Percentiles rank a stretch among this genome's conserved stretches.
phyloP scores from a whole-genome alignment of 441 rosid species.

The Brassica balearica region DNA sequence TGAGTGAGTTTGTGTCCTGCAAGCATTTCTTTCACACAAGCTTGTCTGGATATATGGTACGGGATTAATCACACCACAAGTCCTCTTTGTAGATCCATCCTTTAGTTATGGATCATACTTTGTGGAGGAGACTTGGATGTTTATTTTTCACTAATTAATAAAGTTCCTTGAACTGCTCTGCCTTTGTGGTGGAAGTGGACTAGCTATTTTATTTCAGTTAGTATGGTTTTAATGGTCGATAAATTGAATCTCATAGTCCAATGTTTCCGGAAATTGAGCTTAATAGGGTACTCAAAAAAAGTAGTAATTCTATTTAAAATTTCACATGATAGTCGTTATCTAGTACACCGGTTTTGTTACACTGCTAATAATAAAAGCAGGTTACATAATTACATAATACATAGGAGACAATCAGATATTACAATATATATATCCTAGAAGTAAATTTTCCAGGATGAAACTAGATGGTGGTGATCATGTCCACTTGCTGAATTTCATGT shows the following conservation, averaged over 20 bases:
- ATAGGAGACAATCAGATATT: neutral
- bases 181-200: neutral
- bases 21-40: neutral
- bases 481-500: conserved; percentile 22
- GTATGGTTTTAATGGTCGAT: neutral
- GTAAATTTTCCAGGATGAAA: neutral
- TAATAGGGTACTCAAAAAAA: neutral
- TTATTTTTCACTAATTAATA: neutral
- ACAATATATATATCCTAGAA: neutral
- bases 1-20: neutral
- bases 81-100: neutral
- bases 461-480: conserved; percentile 15
- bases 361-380: conserved; percentile 6
- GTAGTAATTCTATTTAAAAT: neutral
- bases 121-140: neutral
- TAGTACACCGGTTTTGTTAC: neutral
- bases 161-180: neutral
- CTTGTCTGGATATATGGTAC: neutral
- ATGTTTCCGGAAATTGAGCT: neutral
- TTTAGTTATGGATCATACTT: conserved; percentile 1
- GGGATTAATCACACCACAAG: neutral
- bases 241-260: neutral
- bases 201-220: neutral
- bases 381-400: neutral
- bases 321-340: neutral